Percentiles rank a stretch among this genome's conserved stretches.
These are phyloP conservation scores for Diaporthe nobilis DNA, from an alignment of 2,329 filamentous ascomycete genomes.

Conservation along the genomic window DNA sequence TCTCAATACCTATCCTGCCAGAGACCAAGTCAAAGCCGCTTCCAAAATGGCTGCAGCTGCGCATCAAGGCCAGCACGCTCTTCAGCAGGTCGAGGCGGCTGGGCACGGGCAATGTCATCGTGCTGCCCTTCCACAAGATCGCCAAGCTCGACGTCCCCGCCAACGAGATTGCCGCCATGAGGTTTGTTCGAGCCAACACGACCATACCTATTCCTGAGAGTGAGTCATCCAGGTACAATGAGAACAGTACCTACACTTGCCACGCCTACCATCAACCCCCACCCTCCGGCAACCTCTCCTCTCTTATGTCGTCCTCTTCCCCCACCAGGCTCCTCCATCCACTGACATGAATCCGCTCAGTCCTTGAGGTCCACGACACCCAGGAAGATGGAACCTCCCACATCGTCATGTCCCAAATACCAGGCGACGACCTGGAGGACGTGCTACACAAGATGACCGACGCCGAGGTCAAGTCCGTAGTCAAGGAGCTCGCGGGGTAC, in stretches of 20 bases:
- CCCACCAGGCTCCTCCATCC: not conserved
- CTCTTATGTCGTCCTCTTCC: too few relatives aligned
- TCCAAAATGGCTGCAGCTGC: not conserved
- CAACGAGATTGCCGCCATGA: slow-evolving; percentile 52
- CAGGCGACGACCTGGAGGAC: not conserved
- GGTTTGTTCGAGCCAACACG: slow-evolving; percentile 50
- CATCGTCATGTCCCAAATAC: slow-evolving; percentile 26
- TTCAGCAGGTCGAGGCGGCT: not conserved
- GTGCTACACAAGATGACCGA: not conserved
- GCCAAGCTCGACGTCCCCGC: slow-evolving; percentile 12
- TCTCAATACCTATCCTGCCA: not conserved
- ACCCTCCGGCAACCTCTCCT: not conserved
- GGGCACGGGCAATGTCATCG: slow-evolving; percentile 7
- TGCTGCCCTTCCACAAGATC: slow-evolving; percentile 32
- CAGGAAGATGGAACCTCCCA: slow-evolving; percentile 1
- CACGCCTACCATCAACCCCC: too few relatives aligned
- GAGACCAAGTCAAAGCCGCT: not conserved
- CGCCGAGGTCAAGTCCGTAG: slow-evolving; percentile 1
- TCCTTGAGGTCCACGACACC: slow-evolving; percentile 19
- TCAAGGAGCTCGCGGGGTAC: not conserved
- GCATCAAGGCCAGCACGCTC: not conserved
- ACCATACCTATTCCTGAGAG: slow-evolving; percentile 52
- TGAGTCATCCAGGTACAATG: not conserved
- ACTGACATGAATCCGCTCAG: not conserved
- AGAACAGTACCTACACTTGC: too few relatives aligned